Evolutionary conservation across 2,329 filamentous ascomycete genomes (phyloP), one percentile per base, ranked within the genome.

Genomic region (Pestalotiopsis sp.): DNA sequence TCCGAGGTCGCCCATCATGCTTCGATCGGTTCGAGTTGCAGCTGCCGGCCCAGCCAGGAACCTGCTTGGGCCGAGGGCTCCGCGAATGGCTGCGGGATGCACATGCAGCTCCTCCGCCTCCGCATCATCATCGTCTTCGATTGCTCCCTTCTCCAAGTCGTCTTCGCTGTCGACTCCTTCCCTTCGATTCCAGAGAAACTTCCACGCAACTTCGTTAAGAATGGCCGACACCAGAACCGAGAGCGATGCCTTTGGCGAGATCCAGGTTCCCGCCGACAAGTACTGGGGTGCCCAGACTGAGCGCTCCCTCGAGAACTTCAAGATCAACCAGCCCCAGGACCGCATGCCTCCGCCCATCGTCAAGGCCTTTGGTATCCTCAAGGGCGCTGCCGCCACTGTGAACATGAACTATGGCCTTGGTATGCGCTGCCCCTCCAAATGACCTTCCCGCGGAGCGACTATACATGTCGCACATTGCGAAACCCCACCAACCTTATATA

Each of bases 251-350:
- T 98, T 98, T 86, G 96, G 96, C 84, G 94, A 97, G 86, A 90
- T 99, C 81, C 90, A 97, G 86, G 95, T 98, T 75, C 88, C 92
- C 57, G 88, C 88, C 73, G 94, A 97, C 89, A 95, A 92, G 86
- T 99, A 99, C 88, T 99, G 96, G 95, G 96, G 96, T 79, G 95
- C 95, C 70, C 95, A 98, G 88, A 98, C 95, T 67, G 92, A 98
- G 88, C 92, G 95, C 74, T 98, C 95, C 65, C 89, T 98, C 81
- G 92, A 93, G 82, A 99, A 99, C 87, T 99, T 99, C 88, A 92
- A 92, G 82, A 98, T 99, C 90, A 98, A 98, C 85, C 96, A 98
- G 87, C 96, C 96, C 70, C 94, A 97, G 84, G 96, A 99, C 81
- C 94, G 96, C 81, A 98, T 98, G 95, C 96, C 96, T 63, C 91